Evolutionary conservation across 768 basidiomycete genomes (phyloP).

Genomic region (Termitomyces titanicus): DNA sequence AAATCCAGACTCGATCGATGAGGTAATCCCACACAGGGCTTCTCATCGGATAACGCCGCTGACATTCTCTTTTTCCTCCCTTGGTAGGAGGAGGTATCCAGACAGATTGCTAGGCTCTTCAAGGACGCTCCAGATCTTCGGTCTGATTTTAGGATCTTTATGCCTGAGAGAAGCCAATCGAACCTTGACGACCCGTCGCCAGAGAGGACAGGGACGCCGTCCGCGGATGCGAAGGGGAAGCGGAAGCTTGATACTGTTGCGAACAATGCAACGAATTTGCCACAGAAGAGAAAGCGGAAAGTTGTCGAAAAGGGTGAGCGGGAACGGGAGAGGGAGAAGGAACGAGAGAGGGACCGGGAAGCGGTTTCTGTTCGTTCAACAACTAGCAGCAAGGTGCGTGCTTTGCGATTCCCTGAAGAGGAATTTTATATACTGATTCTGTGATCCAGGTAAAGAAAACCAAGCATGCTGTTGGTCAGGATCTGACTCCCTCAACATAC

Average conservation of each 20-base stretch:
- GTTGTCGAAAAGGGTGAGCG: slow-evolving; percentile 42
- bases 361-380: slow-evolving; percentile 27
- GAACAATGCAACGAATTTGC: slow-evolving; percentile 37
- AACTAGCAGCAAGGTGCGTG: slow-evolving; percentile 35
- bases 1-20: slow-evolving; percentile 56
- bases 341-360: slow-evolving; percentile 10
- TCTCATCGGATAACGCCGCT: slow-evolving; percentile 11
- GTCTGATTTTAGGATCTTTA: slow-evolving; percentile 70
- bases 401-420: not conserved
- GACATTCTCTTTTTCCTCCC: slow-evolving; percentile 1
- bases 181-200: slow-evolving; percentile 39
- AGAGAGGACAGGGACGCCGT: slow-evolving; percentile 31
- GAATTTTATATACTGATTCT: not conserved
- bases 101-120: slow-evolving; percentile 66
- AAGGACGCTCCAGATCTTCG: slow-evolving; percentile 73
- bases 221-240: slow-evolving; percentile 36
- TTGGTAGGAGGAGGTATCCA: slow-evolving; percentile 60
- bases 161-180: slow-evolving; percentile 58
- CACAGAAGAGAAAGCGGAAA: slow-evolving; percentile 72
- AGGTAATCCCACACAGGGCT: slow-evolving; percentile 33
- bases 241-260: slow-evolving; percentile 33
- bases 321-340: slow-evolving; percentile 24
- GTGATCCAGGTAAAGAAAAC: slow-evolving; percentile 27
- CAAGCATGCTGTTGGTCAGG: slow-evolving; percentile 35
- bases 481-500: slow-evolving; percentile 35